phyloP scores from a whole-genome alignment of 257 asterid genomes.

The Solanum lycopersicoides region DNA sequence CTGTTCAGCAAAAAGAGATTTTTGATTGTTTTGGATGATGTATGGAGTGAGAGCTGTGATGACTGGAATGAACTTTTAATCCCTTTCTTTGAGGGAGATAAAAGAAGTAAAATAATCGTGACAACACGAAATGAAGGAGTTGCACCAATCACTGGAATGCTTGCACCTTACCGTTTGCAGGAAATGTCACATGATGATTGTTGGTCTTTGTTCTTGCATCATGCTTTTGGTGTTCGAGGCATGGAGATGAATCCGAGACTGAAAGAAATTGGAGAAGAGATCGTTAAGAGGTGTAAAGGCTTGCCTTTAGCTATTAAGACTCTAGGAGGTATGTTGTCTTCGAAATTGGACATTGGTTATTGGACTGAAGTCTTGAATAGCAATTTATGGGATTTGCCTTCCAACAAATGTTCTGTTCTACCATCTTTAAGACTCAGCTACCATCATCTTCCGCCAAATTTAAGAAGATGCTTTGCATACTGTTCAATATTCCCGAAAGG shows the following conservation, averaged over 20 bases:
- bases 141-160: constrained; percentile 17
- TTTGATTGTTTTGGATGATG: constrained; percentile 38
- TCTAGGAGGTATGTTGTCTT: constrained; percentile 28
- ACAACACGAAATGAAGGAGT: constrained; percentile 38
- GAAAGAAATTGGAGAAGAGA: constrained; percentile 26
- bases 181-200: constrained; percentile 34
- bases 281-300: constrained; percentile 34
- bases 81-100: constrained; percentile 24
- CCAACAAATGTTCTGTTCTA: constrained; percentile 18
- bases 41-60: constrained; percentile 30
- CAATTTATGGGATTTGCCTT: constrained; percentile 36
- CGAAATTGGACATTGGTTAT: constrained; percentile 16
- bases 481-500: constrained; percentile 52
- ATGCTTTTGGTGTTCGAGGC: constrained; percentile 16
- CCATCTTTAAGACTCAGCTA: constrained; percentile 38
- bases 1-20: constrained; percentile 17
- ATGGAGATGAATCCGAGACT: constrained; percentile 3
- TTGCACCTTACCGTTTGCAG: constrained; percentile 20
- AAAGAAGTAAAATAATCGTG: constrained; percentile 28
- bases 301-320: constrained; percentile 46
- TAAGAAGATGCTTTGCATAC: constrained; percentile 37
- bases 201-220: constrained; percentile 29
- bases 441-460: constrained; percentile 33
- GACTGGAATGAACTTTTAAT: constrained; percentile 27
- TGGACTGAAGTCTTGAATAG: constrained; percentile 33